Conservation (phyloP, 1,284 basidiomycete species). For the Irpex sp. region DNA sequence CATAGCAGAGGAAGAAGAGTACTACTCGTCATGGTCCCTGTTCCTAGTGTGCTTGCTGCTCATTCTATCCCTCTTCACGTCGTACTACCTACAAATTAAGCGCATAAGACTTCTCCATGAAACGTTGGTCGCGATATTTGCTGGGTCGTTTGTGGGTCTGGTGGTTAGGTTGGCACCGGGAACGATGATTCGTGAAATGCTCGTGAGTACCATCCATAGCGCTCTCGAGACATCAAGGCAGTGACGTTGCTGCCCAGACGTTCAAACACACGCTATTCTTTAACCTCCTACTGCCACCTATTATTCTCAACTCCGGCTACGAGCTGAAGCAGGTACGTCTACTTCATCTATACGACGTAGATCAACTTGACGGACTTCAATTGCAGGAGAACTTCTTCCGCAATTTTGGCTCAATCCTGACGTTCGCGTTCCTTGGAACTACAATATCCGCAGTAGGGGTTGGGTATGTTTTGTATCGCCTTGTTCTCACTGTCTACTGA, state of each 20-base stretch:
- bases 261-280: slow-evolving; percentile 98
- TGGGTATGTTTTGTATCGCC: slow-evolving; percentile 54
- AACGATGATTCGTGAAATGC: slow-evolving; percentile 93
- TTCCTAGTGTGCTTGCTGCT: slow-evolving; percentile 94
- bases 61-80: slow-evolving; percentile 91
- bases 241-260: slow-evolving; percentile 44
- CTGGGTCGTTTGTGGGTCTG: slow-evolving; percentile 94
- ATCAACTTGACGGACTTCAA: not conserved
- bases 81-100: slow-evolving; percentile 97
- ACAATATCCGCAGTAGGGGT: slow-evolving; percentile 96
- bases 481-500: slow-evolving; percentile 33
- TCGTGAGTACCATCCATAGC: slow-evolving; percentile 56
- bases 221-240: not conserved
- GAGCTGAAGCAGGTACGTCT: slow-evolving; percentile 84
- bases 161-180: slow-evolving; percentile 89
- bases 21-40: slow-evolving; percentile 90
- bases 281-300: slow-evolving; percentile 94
- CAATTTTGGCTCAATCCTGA: slow-evolving; percentile 95
- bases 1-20: slow-evolving; percentile 74
- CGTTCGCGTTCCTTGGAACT: slow-evolving; percentile 94
- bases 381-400: slow-evolving; percentile 92
- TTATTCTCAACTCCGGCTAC: slow-evolving; percentile 97
- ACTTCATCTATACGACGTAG: not conserved
- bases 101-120: slow-evolving; percentile 95
- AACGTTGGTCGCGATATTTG: slow-evolving; percentile 93